Evolutionary conservation across 2,329 filamentous ascomycete species (phyloP), one percentile per base, ranked within the genome.

Genomic region (Ascochyta rabiei): DNA sequence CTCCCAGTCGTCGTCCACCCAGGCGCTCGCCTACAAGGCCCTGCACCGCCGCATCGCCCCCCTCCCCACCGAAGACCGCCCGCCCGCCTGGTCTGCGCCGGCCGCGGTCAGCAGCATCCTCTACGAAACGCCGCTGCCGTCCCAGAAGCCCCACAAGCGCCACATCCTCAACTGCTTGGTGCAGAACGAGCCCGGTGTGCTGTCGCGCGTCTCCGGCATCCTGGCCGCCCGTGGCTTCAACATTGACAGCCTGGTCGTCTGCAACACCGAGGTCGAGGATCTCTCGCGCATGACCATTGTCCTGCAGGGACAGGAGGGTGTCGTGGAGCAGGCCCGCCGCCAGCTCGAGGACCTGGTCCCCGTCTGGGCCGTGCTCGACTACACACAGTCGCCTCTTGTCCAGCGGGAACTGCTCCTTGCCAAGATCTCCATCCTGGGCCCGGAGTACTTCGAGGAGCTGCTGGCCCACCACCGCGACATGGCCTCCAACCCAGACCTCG

Each of bases 201-300:
- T 99, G 54, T 98, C 93, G 47, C 92, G 95, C 57, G 91, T 99
- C 9, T 98, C 95, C 1, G 95, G 95, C 50, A 98, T 99, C 72
- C 83, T 99, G 30, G 95, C 95, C 12, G 95, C 95, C 38, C 87
- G 95, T 55, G 95, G 95, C 63, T 99, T 99, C 86, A 99, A 99
- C 82, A 99, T 99, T 71, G 95, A 99, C 83, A 96, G 90, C 49
- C 82, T 99, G 61, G 95, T 99, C 50, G 95, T 99, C 58, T 99
- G 95, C 82, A 95, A 90, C 78, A 99, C 95, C 59, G 95, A 99
- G 79, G 93, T 99, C 23, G 90, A 93, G 68, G 95, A 99, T 71
- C 83, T 99, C 48, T 96, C 91, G 30, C 92, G 95, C 73, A 99
- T 99, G 95, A 99, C 95, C 53, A 98, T 99, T 71, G 95, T 99